These are phyloP conservation scores for Pseudogymnoascus sp. DNA, from an alignment of 2,329 filamentous ascomycete genomes.

Conservation along the genomic window DNA sequence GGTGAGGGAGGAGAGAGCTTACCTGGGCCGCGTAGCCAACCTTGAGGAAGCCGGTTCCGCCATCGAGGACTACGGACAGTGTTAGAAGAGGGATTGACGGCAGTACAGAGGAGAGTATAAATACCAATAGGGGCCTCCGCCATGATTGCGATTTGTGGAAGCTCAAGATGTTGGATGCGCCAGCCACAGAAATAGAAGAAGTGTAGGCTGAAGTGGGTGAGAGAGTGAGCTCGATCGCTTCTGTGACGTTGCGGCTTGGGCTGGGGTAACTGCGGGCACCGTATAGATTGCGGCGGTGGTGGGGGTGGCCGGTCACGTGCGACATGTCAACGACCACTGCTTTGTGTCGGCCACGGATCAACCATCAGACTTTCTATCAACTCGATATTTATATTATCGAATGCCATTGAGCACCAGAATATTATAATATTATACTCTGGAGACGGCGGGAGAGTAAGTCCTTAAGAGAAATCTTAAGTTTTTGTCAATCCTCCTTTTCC, in stretches of 20 bases:
- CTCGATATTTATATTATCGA: background rate
- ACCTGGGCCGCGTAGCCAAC: constrained; percentile 94
- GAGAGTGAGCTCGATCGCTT: constrained; percentile 12
- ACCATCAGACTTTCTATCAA: background rate
- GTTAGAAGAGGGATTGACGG: constrained; percentile 7
- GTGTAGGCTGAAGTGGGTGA: constrained; percentile 8
- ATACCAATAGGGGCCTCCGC: constrained; percentile 31
- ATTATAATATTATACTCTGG: background rate
- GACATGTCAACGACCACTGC: background rate
- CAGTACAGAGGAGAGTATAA: background rate
- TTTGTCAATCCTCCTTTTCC: background rate
- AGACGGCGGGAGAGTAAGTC: background rate
- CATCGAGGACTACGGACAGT: constrained; percentile 74
- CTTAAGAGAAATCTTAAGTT: background rate
- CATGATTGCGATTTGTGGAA: constrained; percentile 22
- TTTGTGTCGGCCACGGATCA: background rate
- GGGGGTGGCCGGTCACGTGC: constrained; percentile 8
- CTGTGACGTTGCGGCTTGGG: constrained; percentile 11
- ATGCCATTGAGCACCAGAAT: background rate
- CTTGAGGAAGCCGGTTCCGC: constrained; percentile 98
- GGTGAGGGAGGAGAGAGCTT: constrained; percentile 17
- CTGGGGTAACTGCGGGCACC: constrained; percentile 10
- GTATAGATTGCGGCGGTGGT: constrained; percentile 9
- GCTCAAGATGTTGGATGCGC: constrained; percentile 12
- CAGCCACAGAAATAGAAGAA: constrained; percentile 10